Percentiles rank a stretch among this genome's conserved stretches.
These are phyloP conservation scores for Phytophthora vignae DNA, from an alignment of 352 stramenopile species.

Conservation along the genomic window DNA sequence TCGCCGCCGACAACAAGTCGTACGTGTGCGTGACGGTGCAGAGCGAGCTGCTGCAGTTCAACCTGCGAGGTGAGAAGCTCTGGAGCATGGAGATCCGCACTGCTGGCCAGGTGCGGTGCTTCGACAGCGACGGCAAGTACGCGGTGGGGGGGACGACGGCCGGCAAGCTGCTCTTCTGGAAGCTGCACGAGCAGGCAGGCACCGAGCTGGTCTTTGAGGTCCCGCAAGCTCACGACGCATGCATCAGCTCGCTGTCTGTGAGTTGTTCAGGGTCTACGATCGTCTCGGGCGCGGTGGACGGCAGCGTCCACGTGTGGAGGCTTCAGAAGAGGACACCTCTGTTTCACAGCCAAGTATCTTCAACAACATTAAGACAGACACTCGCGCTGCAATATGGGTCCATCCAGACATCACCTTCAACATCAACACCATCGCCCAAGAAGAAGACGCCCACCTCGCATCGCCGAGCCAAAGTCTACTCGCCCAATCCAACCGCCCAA, in stretches of 20 bases:
- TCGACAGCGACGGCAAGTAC: conserved; percentile 78
- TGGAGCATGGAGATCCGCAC: conserved; percentile 60
- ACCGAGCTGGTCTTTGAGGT: conserved; percentile 71
- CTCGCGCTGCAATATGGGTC: conserved; percentile 19
- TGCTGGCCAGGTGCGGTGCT: conserved; percentile 66
- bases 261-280: conserved; percentile 60
- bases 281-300: conserved; percentile 67
- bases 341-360: conserved; percentile 1
- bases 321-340: conserved; percentile 30
- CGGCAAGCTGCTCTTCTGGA: conserved; percentile 76
- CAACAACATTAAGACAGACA: conserved; percentile 4
- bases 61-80: conserved; percentile 53
- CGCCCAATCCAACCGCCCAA: conserved; percentile 25
- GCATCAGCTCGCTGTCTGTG: conserved; percentile 70
- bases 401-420: conserved; percentile 29
- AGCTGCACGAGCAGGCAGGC: conserved; percentile 50
- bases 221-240: conserved; percentile 61
- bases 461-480: conserved; percentile 7
- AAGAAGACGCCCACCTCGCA: conserved; percentile 1
- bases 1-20: conserved; percentile 56
- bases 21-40: conserved; percentile 78
- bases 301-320: conserved; percentile 70
- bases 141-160: conserved; percentile 72
- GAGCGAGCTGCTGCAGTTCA: conserved; percentile 74
- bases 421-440: background rate